Base-by-base conservation (phyloP, 768 basidiomycete species). In the Lepiota brunneoincarnata region DNA sequence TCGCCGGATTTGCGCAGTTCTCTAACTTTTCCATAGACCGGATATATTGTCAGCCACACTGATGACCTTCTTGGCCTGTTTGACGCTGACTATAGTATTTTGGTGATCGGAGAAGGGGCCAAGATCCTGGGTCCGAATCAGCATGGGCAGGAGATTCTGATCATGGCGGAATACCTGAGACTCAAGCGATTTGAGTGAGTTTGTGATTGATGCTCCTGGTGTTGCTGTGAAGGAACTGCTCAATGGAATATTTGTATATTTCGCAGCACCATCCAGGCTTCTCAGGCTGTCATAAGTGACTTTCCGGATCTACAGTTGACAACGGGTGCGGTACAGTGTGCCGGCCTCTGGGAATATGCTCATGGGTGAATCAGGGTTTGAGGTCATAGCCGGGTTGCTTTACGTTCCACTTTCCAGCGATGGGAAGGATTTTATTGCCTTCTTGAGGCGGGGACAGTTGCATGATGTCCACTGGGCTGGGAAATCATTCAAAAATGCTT, bases 401-500 rank as follows among this genome's bases (percentile, higher is more conserved):
- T 85, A 81, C 60, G 85, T 92, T 0, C 90, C 91, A 1, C 72
- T 92, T 2, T 89, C 89, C 0, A 75, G 74, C 37, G 80, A 78
- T 9, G 89, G 90, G 0, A 78, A 82, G 38, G 90, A 93, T 63
- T 92, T 92, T 61, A 89, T 93, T 55, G 86, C 84, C 12, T 86
- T 93, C 61, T 69, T 91, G 26, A 79, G 90, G n/a, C 83, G 82
- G 58, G 88, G 89, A 3, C 88, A 91, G 67, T 74, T 74, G 20
- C 75, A 77, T n/a, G 74, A 86, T 53, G 82, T 91, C 1, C 77
- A 81, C 47, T 91, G 90, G 89, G 91, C 90, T 0, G 91, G 91
- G 0, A 83, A 82, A 57, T 89, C 90, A 0, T 77, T 79, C 69
- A 77, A 73, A 40, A 64, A 75, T 36, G 73, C 65, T 6, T 58